phyloP scores from a whole-genome alignment of 1,284 basidiomycete species.

The Blastosporella zonata region DNA sequence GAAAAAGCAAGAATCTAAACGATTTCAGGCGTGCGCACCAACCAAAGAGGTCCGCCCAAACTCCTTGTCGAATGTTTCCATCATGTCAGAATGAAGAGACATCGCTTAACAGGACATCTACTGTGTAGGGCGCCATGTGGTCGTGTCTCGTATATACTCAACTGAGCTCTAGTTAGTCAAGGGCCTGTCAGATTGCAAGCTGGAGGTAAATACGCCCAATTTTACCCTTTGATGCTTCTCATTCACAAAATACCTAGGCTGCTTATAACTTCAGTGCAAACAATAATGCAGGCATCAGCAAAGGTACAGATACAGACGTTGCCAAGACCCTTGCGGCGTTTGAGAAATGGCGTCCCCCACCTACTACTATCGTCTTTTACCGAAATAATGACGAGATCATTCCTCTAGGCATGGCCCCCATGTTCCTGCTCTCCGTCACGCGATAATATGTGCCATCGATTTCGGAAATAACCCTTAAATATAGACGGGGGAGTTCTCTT shows the following conservation, averaged over 20 bases:
- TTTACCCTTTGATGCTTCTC: no score
- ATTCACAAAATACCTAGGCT: constrained; percentile 7
- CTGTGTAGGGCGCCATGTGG: constrained; percentile 16
- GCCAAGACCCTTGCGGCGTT: constrained; percentile 19
- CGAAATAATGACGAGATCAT: not conserved
- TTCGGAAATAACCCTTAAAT: constrained; percentile 18
- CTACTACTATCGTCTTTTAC: not conserved
- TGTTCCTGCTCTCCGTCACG: constrained; percentile 20
- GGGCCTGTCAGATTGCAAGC: no score
- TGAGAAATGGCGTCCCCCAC: constrained; percentile 21
- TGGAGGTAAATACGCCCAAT: no score
- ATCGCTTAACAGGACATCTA: constrained; percentile 21
- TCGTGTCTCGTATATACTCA: not conserved
- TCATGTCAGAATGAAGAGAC: not conserved
- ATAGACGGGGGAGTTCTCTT: constrained; percentile 19
- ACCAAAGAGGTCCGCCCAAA: constrained; percentile 23
- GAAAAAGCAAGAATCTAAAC: constrained; percentile 24
- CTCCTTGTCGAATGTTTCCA: not conserved
- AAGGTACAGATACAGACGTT: constrained; percentile 13
- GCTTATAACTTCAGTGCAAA: constrained; percentile 21
- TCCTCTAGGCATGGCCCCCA: constrained; percentile 21
- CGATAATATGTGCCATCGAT: constrained; percentile 24
- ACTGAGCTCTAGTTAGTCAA: no score
- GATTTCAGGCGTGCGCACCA: constrained; percentile 23
- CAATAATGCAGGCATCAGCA: constrained; percentile 13